Evolutionary conservation across 345 rosid species (phyloP).

Genomic region (Bruguiera gymnorhiza): DNA sequence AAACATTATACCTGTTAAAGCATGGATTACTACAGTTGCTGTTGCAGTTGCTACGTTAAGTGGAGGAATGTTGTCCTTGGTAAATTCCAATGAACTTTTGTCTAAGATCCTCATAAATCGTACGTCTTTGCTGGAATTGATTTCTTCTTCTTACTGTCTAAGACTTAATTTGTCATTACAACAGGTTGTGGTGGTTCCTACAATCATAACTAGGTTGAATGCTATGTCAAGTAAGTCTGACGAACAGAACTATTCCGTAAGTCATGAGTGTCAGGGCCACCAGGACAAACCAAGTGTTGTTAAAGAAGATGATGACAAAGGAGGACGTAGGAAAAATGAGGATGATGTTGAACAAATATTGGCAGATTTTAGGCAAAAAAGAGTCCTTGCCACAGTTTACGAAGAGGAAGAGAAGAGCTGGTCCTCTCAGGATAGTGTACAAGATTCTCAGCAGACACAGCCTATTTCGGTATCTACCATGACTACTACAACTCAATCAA

Average conservation of each 20-base stretch:
- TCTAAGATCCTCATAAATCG: too few relatives aligned
- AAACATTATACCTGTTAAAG: constrained; percentile 4
- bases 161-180: not conserved
- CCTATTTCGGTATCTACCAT: not conserved
- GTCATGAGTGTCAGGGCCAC: constrained; percentile 3
- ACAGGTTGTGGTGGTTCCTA: constrained; percentile 24
- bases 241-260: constrained; percentile 5
- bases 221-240: constrained; percentile 5
- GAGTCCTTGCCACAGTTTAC: constrained; percentile 27
- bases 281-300: constrained; percentile 3
- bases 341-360: constrained; percentile 17
- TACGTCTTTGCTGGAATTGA: too few relatives aligned
- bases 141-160: not conserved
- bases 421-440: constrained; percentile 9
- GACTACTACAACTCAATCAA: constrained; percentile 8
- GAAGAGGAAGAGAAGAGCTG: constrained; percentile 32
- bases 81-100: constrained; percentile 4
- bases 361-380: constrained; percentile 33
- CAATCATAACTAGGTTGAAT: constrained; percentile 16
- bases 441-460: constrained; percentile 12
- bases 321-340: constrained; percentile 1
- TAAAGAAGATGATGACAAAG: too few relatives aligned
- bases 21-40: constrained; percentile 19
- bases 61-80: constrained; percentile 30
- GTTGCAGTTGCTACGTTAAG: constrained; percentile 19